Evolutionary conservation across 1,284 basidiomycete species (phyloP), one percentile per base, ranked within the genome.

Genomic region (Ustilago tritici): DNA sequence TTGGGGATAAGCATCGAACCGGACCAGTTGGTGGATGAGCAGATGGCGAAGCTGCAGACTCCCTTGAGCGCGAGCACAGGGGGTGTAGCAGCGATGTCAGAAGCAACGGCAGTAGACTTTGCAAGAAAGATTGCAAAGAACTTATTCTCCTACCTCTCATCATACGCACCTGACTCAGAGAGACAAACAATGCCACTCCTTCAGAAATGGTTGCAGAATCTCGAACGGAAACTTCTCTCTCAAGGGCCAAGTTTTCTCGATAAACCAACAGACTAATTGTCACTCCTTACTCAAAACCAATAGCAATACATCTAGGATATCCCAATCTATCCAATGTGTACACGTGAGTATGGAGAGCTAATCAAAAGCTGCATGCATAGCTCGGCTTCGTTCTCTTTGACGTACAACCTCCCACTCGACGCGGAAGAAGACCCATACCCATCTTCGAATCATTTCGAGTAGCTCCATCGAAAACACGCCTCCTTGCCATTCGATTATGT

Each of bases 351-450:
- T 4, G 8, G n/a, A 40, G n/a, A 12, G 15, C 38, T 61, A 76
- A 40, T 76, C 74, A 9, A 71, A 41, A 8, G 72, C 72, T 1
- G 62, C 50, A 28, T 70, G 68, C 14, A 38, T 19, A 5, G 23
- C 55, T 28, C 11, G 55, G 17, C 10, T 41, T 32, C 47, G 17
- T 32, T 76, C 62, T 3, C 69, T 19, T 4, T 70, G 41, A 15
- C 68, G 36, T 1, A 84, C 81, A 5, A 69, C 65, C 55, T 85
- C 84, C 84, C 83, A 84, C 59, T 99, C 97, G 32, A 98, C 91
- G 19, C 97, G 90, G 78, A 99, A 88, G 86, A 98, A 96, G 10
- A 97, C 93, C 97, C 97, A 99, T 87, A 96, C 90, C 93, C 95
- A 98, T 77, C 97, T 87, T 60, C 97, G 89, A 35, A 95, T 82